Conservation (phyloP, 495 filamentous ascomycete genomes). For the Podospora didyma region DNA sequence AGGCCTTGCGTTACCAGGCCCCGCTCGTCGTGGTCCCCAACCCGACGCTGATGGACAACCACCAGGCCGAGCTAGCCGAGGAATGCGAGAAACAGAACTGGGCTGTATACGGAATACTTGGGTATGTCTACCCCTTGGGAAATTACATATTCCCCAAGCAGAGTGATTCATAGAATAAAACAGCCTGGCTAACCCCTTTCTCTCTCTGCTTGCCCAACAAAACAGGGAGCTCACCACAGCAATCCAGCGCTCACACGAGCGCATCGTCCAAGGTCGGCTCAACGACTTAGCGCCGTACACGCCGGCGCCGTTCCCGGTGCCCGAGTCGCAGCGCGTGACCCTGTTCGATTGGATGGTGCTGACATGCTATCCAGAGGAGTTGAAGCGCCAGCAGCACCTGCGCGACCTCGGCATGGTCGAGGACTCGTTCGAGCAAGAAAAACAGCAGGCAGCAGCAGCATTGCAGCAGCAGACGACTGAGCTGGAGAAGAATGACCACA, state of each 20-base stretch:
- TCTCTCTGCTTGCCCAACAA: background rate
- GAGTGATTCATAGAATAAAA: no score
- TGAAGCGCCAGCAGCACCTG: constrained; percentile 18
- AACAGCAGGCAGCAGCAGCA: background rate
- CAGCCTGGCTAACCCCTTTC: background rate
- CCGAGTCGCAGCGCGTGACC: constrained; percentile 23
- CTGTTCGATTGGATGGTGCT: constrained; percentile 37
- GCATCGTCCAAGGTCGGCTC: constrained; percentile 21
- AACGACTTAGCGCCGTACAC: constrained; percentile 24
- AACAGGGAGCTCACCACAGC: constrained; percentile 27
- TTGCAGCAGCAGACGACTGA: background rate
- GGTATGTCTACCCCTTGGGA: constrained; percentile 44
- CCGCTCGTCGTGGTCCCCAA: constrained; percentile 87
- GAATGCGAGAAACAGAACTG: constrained; percentile 67
- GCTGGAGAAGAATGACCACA: background rate
- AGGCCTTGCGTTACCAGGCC: constrained; percentile 61
- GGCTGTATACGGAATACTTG: constrained; percentile 59
- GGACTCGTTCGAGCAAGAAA: background rate
- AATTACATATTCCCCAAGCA: background rate
- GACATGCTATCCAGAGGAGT: constrained; percentile 31
- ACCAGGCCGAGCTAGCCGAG: constrained; percentile 81
- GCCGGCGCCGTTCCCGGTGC: constrained; percentile 26
- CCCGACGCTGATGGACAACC: constrained; percentile 75
- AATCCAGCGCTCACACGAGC: constrained; percentile 15
- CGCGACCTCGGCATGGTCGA: background rate